phyloP scores from a whole-genome alignment of 371 early-diverging fungal species.

The Smittium culicis region DNA sequence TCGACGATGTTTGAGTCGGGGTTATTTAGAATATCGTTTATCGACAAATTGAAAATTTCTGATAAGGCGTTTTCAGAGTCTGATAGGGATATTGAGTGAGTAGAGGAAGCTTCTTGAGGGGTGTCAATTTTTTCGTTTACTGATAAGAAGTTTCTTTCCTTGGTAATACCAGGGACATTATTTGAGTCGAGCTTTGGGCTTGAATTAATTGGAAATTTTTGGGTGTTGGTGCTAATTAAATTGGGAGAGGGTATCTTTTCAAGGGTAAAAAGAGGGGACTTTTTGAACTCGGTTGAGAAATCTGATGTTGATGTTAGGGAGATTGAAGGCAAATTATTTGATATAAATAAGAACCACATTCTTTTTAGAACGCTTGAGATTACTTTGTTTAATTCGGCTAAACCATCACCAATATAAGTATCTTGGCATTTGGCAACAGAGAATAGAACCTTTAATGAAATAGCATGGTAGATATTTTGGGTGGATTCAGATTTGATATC shows the following conservation, averaged over 20 bases:
- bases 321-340: neutral
- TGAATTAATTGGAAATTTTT: neutral
- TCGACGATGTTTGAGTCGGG: neutral
- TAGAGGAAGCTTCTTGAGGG: neutral
- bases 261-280: neutral
- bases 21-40: neutral
- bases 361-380: conserved; percentile 37
- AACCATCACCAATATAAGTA: conserved; percentile 38
- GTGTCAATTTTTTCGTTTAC: neutral
- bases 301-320: neutral
- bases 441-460: conserved; percentile 32
- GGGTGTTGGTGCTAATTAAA: neutral
- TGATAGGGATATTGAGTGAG: neutral
- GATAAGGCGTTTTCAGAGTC: neutral
- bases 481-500: no score
- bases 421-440: conserved; percentile 43
- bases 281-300: neutral
- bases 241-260: no score
- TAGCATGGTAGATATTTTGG: conserved; percentile 12
- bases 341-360: neutral
- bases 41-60: neutral
- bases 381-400: conserved; percentile 39
- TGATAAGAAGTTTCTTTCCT: neutral
- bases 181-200: neutral
- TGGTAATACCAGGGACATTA: neutral